Conservation (phyloP, 768 basidiomycete species). For the Cubamyces lactineus region DNA sequence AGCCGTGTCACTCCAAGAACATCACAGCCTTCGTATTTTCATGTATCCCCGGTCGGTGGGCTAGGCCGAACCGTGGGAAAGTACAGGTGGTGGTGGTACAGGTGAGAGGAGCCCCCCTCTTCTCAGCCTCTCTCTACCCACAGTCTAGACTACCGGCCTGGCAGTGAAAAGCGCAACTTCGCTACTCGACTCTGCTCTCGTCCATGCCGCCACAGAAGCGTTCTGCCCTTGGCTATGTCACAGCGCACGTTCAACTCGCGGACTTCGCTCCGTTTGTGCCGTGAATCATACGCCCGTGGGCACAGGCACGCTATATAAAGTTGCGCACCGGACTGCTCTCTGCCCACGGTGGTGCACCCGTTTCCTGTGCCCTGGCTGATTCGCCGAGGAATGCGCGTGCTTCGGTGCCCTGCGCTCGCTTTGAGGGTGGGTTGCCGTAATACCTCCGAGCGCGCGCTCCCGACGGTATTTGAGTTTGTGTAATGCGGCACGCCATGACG, state of each 20-base stretch:
- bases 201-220: neutral
- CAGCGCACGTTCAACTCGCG: no score
- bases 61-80: no score
- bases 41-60: no score
- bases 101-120: no score
- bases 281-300: conserved; percentile 13
- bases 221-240: neutral
- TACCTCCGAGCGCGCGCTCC: conserved; percentile 21
- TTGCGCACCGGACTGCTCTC: neutral
- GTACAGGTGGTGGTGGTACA: no score
- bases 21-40: no score
- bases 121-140: no score
- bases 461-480: conserved; percentile 10
- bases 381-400: conserved; percentile 24
- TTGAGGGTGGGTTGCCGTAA: conserved; percentile 22
- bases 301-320: conserved; percentile 4
- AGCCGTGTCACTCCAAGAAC: no score
- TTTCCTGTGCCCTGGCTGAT: conserved; percentile 4
- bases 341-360: conserved; percentile 1
- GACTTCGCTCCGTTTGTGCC: conserved; percentile 1
- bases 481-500: neutral
- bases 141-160: no score
- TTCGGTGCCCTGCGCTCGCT: neutral
- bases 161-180: no score
- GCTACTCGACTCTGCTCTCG: neutral